Percentiles rank a stretch among this genome's conserved stretches.
Conservation (phyloP, 768 basidiomycete genomes). For the Hypsizygus marmoreus region DNA sequence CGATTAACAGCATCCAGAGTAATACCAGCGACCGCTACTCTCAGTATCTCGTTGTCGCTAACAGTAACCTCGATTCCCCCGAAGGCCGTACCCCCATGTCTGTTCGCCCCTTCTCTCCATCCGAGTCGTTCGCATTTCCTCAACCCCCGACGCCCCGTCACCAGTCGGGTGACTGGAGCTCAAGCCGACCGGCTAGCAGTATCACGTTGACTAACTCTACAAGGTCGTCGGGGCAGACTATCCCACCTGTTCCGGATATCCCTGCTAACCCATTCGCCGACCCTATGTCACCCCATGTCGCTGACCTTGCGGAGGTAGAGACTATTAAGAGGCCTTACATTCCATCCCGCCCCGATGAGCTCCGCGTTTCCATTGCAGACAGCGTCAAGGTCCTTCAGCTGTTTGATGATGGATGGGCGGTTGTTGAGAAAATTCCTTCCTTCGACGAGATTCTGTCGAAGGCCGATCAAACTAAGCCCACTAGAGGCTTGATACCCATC, state of each 20-base stretch:
- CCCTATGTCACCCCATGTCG: constrained; percentile 17
- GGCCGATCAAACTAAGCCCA: constrained; percentile 17
- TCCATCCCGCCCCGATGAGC: constrained; percentile 60
- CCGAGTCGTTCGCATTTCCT: constrained; percentile 71
- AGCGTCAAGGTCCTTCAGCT: constrained; percentile 50
- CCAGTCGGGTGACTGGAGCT: constrained; percentile 22
- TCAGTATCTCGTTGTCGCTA: constrained; percentile 41
- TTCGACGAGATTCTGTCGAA: constrained; percentile 26
- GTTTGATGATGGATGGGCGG: constrained; percentile 75
- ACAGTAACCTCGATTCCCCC: constrained; percentile 20
- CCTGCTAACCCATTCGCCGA: constrained; percentile 37
- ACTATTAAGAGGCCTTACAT: constrained; percentile 56
- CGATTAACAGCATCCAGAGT: constrained; percentile 42
- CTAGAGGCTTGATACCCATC: constrained; percentile 63
- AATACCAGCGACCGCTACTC: constrained; percentile 33
- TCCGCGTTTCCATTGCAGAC: constrained; percentile 53
- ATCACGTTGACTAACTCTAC: constrained; percentile 7
- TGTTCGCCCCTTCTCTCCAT: constrained; percentile 66
- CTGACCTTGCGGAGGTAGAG: constrained; percentile 44
- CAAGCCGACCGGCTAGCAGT: constrained; percentile 24
- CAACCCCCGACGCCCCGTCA: constrained; percentile 55
- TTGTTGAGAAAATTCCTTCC: constrained; percentile 48
- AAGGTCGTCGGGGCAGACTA: constrained; percentile 6
- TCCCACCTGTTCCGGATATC: constrained; percentile 14
- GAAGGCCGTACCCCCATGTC: constrained; percentile 53